phyloP scores from a whole-genome alignment of 73 alveolate genomes.

The Strombidium stylifer region DNA sequence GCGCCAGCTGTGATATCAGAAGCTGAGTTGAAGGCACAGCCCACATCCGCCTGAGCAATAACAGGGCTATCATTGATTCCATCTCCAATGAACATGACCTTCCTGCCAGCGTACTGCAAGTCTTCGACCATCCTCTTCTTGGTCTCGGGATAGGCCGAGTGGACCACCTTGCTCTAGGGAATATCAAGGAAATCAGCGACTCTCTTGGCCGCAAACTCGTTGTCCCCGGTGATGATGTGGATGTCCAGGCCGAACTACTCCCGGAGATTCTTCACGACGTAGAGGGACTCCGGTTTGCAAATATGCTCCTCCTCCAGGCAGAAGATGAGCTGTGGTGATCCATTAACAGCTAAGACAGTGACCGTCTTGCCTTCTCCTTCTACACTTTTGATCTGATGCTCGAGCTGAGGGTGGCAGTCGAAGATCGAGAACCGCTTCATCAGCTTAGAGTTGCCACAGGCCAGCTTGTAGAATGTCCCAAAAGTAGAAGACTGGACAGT shows the following conservation, averaged over 20 bases:
- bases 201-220: slow-evolving; percentile 59
- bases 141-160: slow-evolving; percentile 74
- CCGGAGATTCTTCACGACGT: slow-evolving; percentile 42
- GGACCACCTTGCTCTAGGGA: slow-evolving; percentile 53
- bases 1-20: slow-evolving; percentile 83
- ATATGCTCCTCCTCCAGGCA: slow-evolving; percentile 58
- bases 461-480: too few species aligned
- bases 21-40: slow-evolving; percentile 89
- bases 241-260: slow-evolving; percentile 45
- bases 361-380: slow-evolving; percentile 74
- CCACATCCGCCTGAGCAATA: slow-evolving; percentile 84
- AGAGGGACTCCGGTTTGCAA: slow-evolving; percentile 52
- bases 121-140: slow-evolving; percentile 51
- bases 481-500: background rate
- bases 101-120: slow-evolving; percentile 40
- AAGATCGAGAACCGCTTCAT: too few species aligned
- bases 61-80: slow-evolving; percentile 96
- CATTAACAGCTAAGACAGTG: slow-evolving; percentile 47
- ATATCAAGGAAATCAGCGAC: slow-evolving; percentile 72
- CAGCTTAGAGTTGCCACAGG: slow-evolving; percentile 54
- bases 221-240: slow-evolving; percentile 88
- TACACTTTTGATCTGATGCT: slow-evolving; percentile 12
- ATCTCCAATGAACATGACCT: slow-evolving; percentile 93
- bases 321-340: slow-evolving; percentile 40
- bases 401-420: background rate